Evolutionary conservation across 164 flowering plant genomes (phyloP).

Genomic region (Aristolochia californica): DNA sequence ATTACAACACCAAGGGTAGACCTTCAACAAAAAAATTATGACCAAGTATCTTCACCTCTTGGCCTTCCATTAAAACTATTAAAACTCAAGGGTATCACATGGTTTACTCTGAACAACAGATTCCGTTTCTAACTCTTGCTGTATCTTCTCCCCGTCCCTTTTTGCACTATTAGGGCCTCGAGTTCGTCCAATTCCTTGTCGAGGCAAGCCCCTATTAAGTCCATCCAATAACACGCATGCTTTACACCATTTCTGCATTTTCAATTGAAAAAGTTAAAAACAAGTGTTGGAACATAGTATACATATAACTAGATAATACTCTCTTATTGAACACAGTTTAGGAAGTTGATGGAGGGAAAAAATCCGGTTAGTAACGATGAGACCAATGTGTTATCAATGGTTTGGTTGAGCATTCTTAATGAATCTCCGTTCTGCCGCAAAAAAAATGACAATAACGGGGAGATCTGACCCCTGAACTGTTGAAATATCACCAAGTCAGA

Average conservation of each 20-base stretch:
- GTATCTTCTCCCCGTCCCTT: slow-evolving; percentile 17
- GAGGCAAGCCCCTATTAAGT: slow-evolving; percentile 84
- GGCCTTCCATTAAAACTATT: slow-evolving; percentile 3
- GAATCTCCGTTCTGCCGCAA: background rate
- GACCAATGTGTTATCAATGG: background rate
- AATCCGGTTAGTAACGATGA: background rate
- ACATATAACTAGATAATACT: background rate
- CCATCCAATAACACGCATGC: slow-evolving; percentile 93
- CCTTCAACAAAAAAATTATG: too few relatives aligned
- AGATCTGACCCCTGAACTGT: too few relatives aligned
- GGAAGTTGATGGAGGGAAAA: background rate
- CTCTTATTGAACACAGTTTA: background rate
- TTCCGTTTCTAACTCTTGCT: slow-evolving; percentile 8
- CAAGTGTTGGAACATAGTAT: too few relatives aligned
- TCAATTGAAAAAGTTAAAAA: background rate
- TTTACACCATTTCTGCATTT: slow-evolving; percentile 91
- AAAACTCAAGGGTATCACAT: slow-evolving; percentile 72
- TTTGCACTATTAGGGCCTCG: slow-evolving; percentile 32
- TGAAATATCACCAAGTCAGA: too few relatives aligned
- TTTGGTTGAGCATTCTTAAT: background rate
- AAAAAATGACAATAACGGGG: too few relatives aligned
- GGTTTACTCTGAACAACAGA: slow-evolving; percentile 52
- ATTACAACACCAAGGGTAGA: too few relatives aligned
- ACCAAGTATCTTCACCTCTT: too few relatives aligned
- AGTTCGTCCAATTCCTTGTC: slow-evolving; percentile 76